A percentile compares a stretch with the other conserved stretches of the same genome.
Conservation (phyloP, 1,284 basidiomycete species). For the Amylostereum areolatum region DNA sequence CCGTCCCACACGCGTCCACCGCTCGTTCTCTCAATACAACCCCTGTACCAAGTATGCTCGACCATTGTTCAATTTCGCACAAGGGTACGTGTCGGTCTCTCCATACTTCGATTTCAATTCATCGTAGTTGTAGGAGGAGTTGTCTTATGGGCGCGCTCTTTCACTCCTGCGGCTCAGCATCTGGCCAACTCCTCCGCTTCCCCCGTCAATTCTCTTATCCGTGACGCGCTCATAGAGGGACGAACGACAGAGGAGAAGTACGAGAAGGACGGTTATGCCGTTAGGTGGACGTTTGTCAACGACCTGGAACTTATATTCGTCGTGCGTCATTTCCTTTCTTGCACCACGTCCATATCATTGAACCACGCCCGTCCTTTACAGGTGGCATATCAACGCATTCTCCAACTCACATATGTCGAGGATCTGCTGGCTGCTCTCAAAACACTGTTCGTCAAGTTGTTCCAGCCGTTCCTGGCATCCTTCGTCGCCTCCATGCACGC, state of each 20-base stretch:
- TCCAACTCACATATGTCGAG: conserved; percentile 93
- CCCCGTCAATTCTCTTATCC: conserved; percentile 86
- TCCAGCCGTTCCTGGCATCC: conserved; percentile 73
- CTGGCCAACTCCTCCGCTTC: conserved; percentile 74
- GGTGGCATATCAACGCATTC: conserved; percentile 96
- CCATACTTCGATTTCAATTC: not conserved
- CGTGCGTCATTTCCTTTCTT: conserved; percentile 40
- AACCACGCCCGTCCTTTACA: conserved; percentile 24
- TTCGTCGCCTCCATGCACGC: conserved; percentile 80
- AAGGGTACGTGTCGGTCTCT: conserved; percentile 50
- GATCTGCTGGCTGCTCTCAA: conserved; percentile 80
- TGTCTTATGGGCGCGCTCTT: conserved; percentile 89
- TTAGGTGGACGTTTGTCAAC: conserved; percentile 91
- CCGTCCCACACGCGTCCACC: not conserved
- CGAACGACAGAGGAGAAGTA: conserved; percentile 72
- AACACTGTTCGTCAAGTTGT: conserved; percentile 80
- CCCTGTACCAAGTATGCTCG: conserved; percentile 51
- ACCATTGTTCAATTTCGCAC: conserved; percentile 87
- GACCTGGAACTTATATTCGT: conserved; percentile 93
- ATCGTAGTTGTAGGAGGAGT: conserved; percentile 61
- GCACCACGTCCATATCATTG: not conserved
- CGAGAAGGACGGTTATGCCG: conserved; percentile 88
- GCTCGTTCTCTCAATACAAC: not conserved
- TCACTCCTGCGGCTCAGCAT: conserved; percentile 77
- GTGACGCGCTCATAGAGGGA: conserved; percentile 86